Conservation (phyloP, 2,329 filamentous ascomycete genomes). For the Penicillium sp. region DNA sequence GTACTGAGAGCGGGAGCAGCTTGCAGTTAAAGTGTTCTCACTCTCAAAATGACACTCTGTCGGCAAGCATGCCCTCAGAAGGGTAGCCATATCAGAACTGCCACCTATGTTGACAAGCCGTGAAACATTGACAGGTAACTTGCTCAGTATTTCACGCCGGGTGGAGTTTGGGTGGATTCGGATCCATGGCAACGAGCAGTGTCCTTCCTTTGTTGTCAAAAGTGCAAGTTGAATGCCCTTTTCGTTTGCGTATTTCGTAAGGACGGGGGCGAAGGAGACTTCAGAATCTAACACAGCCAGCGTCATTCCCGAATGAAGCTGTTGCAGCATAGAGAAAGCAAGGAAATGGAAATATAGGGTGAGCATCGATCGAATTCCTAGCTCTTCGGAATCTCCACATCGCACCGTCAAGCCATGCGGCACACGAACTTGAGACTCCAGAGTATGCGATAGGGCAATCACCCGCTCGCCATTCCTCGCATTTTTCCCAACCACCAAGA, state of each 20-base stretch:
- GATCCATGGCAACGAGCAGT: slow-evolving; percentile 17
- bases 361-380: slow-evolving; percentile 14
- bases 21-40: slow-evolving; percentile 14
- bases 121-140: slow-evolving; percentile 11
- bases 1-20: neutral
- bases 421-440: slow-evolving; percentile 15
- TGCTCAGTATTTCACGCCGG: slow-evolving; percentile 13
- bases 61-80: slow-evolving; percentile 11
- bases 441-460: slow-evolving; percentile 11
- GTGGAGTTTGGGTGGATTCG: slow-evolving; percentile 18
- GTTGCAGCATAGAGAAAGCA: slow-evolving; percentile 9
- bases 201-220: slow-evolving; percentile 16
- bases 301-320: slow-evolving; percentile 6
- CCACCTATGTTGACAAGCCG: slow-evolving; percentile 11
- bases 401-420: slow-evolving; percentile 2
- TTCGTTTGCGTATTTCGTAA: slow-evolving; percentile 13
- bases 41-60: slow-evolving; percentile 12
- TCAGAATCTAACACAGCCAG: slow-evolving; percentile 22
- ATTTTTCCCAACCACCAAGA: slow-evolving; percentile 17
- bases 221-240: slow-evolving; percentile 17
- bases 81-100: neutral
- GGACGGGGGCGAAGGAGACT: slow-evolving; percentile 15
- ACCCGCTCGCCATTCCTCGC: slow-evolving; percentile 1
- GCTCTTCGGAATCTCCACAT: slow-evolving; percentile 5
- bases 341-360: slow-evolving; percentile 18